A percentile compares a stretch with the other conserved stretches of the same genome.
These are phyloP conservation scores for Leishmania amazonensis DNA, from an alignment of 208 protist species.

Conservation along the genomic window DNA sequence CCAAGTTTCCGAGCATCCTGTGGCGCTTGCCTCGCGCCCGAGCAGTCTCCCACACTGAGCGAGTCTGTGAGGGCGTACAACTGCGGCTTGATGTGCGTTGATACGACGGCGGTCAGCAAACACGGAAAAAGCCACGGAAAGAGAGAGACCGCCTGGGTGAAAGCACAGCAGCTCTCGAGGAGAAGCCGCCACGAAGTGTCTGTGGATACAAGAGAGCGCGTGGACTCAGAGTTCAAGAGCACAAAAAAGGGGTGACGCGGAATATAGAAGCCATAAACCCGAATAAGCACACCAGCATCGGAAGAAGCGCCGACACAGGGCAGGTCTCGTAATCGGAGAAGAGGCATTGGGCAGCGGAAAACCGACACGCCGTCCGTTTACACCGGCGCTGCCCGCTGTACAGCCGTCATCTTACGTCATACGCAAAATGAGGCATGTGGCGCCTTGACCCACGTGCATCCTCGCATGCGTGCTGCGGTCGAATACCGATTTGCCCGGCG, in stretches of 20 bases:
- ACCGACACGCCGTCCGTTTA: background rate
- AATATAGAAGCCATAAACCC: background rate
- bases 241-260: background rate
- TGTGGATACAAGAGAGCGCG: background rate
- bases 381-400: background rate
- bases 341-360: background rate
- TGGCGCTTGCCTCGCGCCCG: background rate
- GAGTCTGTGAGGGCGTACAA: background rate
- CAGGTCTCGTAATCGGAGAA: no score
- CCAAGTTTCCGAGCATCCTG: conserved; percentile 40
- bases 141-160: background rate
- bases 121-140: background rate
- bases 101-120: background rate
- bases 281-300: background rate
- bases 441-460: background rate
- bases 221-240: background rate
- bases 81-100: background rate
- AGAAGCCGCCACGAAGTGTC: background rate
- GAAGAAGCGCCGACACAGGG: background rate
- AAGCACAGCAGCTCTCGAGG: background rate
- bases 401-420: background rate
- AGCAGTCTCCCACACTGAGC: background rate
- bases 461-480: background rate
- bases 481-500: background rate
- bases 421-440: background rate